Evolutionary conservation across 2,329 filamentous ascomycete genomes (phyloP).

Genomic region (Pseudocercospora musae): DNA sequence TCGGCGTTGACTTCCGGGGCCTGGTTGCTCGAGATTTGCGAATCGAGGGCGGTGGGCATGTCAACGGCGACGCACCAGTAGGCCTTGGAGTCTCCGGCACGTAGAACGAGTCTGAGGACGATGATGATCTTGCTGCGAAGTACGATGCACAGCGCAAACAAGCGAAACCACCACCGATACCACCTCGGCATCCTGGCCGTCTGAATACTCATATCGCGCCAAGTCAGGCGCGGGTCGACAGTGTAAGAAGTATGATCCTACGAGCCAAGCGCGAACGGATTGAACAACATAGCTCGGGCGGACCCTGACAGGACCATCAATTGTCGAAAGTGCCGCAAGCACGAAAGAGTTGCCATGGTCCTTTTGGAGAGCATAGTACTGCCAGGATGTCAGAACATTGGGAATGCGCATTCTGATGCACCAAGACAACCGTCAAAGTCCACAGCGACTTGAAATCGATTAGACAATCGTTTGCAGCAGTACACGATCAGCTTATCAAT

Average conservation of each 20-base stretch:
- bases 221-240: background rate
- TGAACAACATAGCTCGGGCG: background rate
- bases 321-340: background rate
- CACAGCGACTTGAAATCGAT: background rate
- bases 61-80: constrained; percentile 2
- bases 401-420: background rate
- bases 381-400: background rate
- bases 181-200: background rate
- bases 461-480: background rate
- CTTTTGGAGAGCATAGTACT: background rate
- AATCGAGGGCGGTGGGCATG: constrained; percentile 5
- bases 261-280: background rate
- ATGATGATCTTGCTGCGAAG: background rate
- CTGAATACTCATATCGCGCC: background rate
- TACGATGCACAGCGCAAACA: background rate
- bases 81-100: constrained; percentile 15
- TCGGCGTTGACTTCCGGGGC: constrained; percentile 85
- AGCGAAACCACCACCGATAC: background rate
- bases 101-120: background rate
- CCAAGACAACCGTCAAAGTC: background rate
- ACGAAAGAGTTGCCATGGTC: background rate
- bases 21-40: constrained; percentile 62
- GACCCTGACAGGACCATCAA: background rate
- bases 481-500: background rate
- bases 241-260: background rate